A percentile compares a stretch with the other conserved stretches of the same genome.
Evolutionary conservation across 768 basidiomycete genomes (phyloP).

Genomic region (Lactifluus subvellereus): DNA sequence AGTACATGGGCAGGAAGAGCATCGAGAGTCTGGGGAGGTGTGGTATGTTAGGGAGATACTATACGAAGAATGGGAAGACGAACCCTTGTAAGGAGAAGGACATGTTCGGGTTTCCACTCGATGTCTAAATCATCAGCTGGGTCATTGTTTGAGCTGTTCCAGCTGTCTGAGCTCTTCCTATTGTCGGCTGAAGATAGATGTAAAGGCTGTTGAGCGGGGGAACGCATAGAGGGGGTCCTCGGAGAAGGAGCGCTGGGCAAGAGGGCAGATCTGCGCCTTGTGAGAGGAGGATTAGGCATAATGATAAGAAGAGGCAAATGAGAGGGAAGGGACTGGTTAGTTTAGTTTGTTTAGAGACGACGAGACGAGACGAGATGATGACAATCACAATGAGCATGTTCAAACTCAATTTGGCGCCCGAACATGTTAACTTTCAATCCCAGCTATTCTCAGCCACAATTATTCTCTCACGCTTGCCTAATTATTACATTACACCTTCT

Average conservation of each 20-base stretch:
- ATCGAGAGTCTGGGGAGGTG: constrained; percentile 59
- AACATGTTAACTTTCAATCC: constrained; percentile 15
- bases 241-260: constrained; percentile 42
- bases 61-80: constrained; percentile 27
- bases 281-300: constrained; percentile 53
- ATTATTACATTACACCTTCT: constrained; percentile 3
- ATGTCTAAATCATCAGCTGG: constrained; percentile 56
- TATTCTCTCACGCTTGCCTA: not conserved
- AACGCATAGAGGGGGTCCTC: constrained; percentile 54
- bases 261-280: constrained; percentile 45
- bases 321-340: constrained; percentile 25
- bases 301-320: constrained; percentile 48
- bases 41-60: constrained; percentile 5
- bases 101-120: constrained; percentile 73
- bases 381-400: not conserved
- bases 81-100: constrained; percentile 61
- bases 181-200: constrained; percentile 43
- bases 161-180: constrained; percentile 75
- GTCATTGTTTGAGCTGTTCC: constrained; percentile 73
- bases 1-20: constrained; percentile 77
- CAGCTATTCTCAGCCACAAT: constrained; percentile 11
- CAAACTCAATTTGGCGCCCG: constrained; percentile 22
- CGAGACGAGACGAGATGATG: not conserved
- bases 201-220: constrained; percentile 48
- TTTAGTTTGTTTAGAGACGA: constrained; percentile 9